Evolutionary conservation across 2,329 filamentous ascomycete species (phyloP), one percentile per base, ranked within the genome.

Genomic region (Parafenestella ontariensis): DNA sequence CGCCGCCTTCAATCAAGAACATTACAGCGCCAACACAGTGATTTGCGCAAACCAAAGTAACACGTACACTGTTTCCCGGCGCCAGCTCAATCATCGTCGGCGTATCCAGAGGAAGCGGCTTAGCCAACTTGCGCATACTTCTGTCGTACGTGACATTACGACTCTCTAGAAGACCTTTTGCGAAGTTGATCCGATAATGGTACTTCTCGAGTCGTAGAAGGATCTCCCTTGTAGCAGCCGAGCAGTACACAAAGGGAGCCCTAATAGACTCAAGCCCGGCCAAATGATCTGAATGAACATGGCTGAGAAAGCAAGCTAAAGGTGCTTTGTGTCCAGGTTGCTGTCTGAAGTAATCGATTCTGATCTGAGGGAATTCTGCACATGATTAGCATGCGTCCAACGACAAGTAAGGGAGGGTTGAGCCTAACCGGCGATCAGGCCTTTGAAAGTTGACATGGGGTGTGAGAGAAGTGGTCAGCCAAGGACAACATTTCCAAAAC

Each of bases 261-360:
- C 87, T 85, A 49, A 93, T 82, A 11, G 82, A 85, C 64, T 96
- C 92, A 1, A 97, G 82, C 0, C 94, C 93, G 31, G 84, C 83
- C 1, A 97, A 83, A 75, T 97, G 94, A 66, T 97, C 93, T 60
- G 89, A 96, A 71, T 97, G 94, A 2, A 96, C 87, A 83, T 98
- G 94, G 74, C 90, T 96, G 23, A 98, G 81, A 70, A 98, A 96
- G 73, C 89, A 95, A 15, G 90, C 92, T 50, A 95, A 76, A 0
- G 92, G 90, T 3, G 89, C 83, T 15, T 77, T 82, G 15, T 76
- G 76, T 5, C 79, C 79, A 3, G 80, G 77, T 42, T 82, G 80
- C 15, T 77, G 78, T 21, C 90, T 85, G 66, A 97, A 97, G 78
- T 88, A 92, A 76, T 97, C 93, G 61, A 97, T 88, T 65, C 88